phyloP scores from a whole-genome alignment of 768 basidiomycete genomes.

The Boletus patriciae region DNA sequence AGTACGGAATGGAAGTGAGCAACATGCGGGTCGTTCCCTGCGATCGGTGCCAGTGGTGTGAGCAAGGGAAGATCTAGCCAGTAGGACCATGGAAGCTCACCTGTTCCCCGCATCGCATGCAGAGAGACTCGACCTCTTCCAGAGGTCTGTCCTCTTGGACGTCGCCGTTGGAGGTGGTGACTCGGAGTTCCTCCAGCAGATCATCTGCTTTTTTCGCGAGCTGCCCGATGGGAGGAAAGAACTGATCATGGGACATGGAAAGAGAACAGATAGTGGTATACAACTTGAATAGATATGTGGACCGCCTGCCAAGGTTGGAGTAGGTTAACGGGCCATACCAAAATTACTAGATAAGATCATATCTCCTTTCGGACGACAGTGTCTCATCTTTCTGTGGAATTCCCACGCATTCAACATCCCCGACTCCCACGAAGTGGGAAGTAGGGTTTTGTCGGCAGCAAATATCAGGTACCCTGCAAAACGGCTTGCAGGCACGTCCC shows the following conservation, averaged over 20 bases:
- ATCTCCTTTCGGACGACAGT: no score
- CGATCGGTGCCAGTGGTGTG: constrained; percentile 20
- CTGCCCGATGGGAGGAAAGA: constrained; percentile 61
- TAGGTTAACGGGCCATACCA: neutral
- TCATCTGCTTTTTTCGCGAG: constrained; percentile 51
- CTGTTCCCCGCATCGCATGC: constrained; percentile 92
- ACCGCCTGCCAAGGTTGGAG: no score
- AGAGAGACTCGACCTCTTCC: constrained; percentile 86
- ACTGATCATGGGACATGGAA: constrained; percentile 30
- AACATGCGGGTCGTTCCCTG: constrained; percentile 89
- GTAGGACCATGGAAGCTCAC: constrained; percentile 42
- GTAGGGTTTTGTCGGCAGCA: no score
- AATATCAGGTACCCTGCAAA: no score
- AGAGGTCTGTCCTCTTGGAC: constrained; percentile 52
- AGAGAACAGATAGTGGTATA: neutral
- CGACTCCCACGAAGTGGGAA: no score
- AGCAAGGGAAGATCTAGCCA: neutral
- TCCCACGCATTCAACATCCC: no score
- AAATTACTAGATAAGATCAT: constrained; percentile 2
- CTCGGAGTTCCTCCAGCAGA: constrained; percentile 28
- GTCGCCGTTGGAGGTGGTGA: constrained; percentile 30
- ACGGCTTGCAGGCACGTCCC: no score
- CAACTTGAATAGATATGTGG: neutral
- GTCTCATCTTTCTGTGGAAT: no score
- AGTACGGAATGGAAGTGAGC: constrained; percentile 92